Evolutionary conservation across 805 yeast genomes (phyloP), one percentile per base, ranked within the genome.

Genomic region (Ascoidea rubescens): DNA sequence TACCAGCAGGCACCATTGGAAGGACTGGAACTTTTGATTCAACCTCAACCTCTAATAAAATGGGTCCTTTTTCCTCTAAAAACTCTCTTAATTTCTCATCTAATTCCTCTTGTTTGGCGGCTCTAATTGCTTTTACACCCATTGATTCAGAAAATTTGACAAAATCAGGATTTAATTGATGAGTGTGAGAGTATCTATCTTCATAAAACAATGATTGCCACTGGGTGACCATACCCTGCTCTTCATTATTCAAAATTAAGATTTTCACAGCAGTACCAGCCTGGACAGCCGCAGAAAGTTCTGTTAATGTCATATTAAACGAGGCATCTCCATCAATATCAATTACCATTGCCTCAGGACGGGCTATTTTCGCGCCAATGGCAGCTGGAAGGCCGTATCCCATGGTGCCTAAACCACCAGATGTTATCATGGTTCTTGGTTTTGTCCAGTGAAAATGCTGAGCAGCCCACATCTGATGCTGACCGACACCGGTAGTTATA

Each of bases 391-490:
- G 72, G 58, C 99, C 99, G 71, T 72, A 91, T 56, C 99, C 99
- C 99, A 91, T 91, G 53, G 99, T 91, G 62, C 99, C 99, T 62
- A 91, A 78, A 62, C 99, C 99, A 71, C 99, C 99, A 50, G 96
- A 88, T n/a, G 98, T 89, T 67, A 91, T 85, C 73, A 93, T 84
- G 50, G 95, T 77, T 69, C 98, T 81, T 62, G 99, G 99, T 57
- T 78, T 71, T 56, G 82, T 84, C 96, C 97, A 91, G 51, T 89
- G 80, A 80, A 86, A 90, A 70, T 89, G 90, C 73, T 93, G 99
- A 32, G 98, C 98, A 45, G 98, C 95, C 99, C 99, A 91, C 99
- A 91, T 91, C 74, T 91, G 99, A 77, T 91, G 99, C 75, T 93
- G 99, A 55, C 99, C 99, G 51, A 93, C 98, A 76, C 99, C 99